Percentiles rank a stretch among this genome's conserved stretches.
These are phyloP conservation scores for Hordeum marinum DNA, from an alignment of 176 grass and related monocot genomes.

Conservation along the genomic window DNA sequence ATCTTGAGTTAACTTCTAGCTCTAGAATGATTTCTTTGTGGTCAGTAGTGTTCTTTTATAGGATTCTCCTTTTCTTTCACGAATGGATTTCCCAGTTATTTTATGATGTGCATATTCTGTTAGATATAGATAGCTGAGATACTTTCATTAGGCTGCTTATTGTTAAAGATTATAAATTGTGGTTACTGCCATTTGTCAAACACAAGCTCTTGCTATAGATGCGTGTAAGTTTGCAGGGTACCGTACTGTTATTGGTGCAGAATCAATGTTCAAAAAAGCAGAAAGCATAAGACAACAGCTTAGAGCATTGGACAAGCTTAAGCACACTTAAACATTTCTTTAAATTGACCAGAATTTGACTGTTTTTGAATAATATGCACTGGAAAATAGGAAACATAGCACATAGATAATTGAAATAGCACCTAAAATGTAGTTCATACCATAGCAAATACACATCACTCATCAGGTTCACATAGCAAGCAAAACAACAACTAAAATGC, in stretches of 20 bases:
- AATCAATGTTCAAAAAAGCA: background rate
- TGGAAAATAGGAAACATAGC: too few species aligned
- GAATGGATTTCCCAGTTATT: background rate
- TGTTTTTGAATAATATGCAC: too few species aligned
- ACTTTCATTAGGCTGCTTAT: background rate
- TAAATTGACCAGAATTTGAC: too few species aligned
- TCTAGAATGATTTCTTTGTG: background rate
- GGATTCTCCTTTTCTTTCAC: background rate
- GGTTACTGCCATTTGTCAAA: background rate
- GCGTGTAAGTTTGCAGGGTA: slow-evolving; percentile 1
- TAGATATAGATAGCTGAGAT: background rate
- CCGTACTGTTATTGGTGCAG: background rate
- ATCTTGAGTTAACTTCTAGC: background rate
- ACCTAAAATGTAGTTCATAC: too few species aligned
- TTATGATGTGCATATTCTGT: background rate
- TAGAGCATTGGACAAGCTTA: too few species aligned
- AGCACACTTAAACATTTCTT: too few species aligned
- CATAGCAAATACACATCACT: too few species aligned
- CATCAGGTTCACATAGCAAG: too few species aligned
- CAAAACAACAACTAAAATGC: too few species aligned
- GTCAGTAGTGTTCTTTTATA: background rate
- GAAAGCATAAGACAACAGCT: too few species aligned
- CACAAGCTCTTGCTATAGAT: background rate
- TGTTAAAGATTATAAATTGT: background rate
- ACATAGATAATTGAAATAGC: too few species aligned